Base-by-base conservation (phyloP, 352 stramenopile genomes). In the Globisporangium polare region DNA sequence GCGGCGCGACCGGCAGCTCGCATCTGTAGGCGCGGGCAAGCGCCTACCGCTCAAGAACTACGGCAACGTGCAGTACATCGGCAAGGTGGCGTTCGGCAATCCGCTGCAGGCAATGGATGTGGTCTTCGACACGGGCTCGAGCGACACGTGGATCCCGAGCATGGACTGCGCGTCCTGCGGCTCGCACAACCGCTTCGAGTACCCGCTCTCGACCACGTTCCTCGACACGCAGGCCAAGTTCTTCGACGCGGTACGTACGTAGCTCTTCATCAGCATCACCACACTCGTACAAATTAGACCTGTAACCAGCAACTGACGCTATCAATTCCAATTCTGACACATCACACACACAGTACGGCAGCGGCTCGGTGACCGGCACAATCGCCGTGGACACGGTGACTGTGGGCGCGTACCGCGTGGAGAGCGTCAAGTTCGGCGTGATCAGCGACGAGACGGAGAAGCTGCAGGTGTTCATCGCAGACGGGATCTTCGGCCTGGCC, bases 61-160 rank as follows among this genome's bases (percentile, higher is more conserved):
- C 61, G 84, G 84, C 71, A 94, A 90, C 53, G 84, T 94, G 27
- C 84, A 94, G 69, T 94, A 94, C 62, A 83, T 92, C 8, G 84
- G 84, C 17, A 66, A 72, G 10, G 69, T 94, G 31, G 71, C 80
- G n/a, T 87, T 94, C 41, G 84, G 84, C 0, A 89, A 87, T 55
- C 80, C 84, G 15, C 75, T 68, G 50, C 84, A 94, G 64, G 47
- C 69, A 7, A 33, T 92, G 51, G 80, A 85, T 41, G 71, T 94
- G 62, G 80, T 92, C 41, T 92, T 94, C 50, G 84, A 94, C 53
- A 94, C 84, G 20, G 84, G 84, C 27, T 92, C 82, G 18, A 94
- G 82, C 37, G 84, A 94, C 69, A 90, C 84, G 51, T 94, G 84
- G 84, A 80, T 94, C 52, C 84, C 84, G 0, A 63, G 80, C 33